Conservation (phyloP, 2,329 filamentous ascomycete genomes). For the Beauveria sp. region DNA sequence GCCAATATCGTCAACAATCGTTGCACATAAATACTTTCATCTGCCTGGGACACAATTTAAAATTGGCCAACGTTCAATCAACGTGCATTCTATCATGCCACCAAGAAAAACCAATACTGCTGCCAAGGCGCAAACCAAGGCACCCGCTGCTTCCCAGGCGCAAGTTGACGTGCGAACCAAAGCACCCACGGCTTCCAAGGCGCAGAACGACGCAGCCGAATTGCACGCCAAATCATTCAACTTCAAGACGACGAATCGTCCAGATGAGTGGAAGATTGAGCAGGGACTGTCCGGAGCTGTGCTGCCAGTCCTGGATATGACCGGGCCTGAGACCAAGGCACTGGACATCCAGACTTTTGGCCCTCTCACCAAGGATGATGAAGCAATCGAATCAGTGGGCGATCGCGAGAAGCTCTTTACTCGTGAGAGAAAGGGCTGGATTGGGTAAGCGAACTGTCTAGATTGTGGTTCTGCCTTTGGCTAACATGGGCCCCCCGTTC, state of each 20-base stretch:
- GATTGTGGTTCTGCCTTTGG: not conserved
- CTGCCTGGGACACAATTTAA: not conserved
- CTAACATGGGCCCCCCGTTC: too few relatives aligned
- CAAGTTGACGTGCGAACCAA: too few relatives aligned
- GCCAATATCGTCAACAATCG: not conserved
- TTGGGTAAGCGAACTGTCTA: constrained; percentile 18
- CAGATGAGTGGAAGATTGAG: constrained; percentile 47
- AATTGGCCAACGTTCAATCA: not conserved
- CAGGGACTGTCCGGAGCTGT: constrained; percentile 40
- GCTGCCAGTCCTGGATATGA: constrained; percentile 40
- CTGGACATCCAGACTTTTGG: constrained; percentile 22
- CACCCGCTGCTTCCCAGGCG: too few relatives aligned
- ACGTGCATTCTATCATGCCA: not conserved
- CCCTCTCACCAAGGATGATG: constrained; percentile 30
- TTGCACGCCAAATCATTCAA: not conserved
- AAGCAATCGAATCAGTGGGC: constrained; percentile 32
- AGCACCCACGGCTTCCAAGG: too few relatives aligned
- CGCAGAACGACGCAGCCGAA: too few relatives aligned
- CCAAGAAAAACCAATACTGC: not conserved
- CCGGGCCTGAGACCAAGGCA: constrained; percentile 25
- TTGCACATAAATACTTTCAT: not conserved
- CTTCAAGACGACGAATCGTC: constrained; percentile 18
- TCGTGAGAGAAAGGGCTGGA: constrained; percentile 26
- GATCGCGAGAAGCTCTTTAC: constrained; percentile 23
- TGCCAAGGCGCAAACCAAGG: not conserved